Percentiles rank a stretch among this genome's conserved stretches.
Conservation (phyloP, 75 land plant species). For the Chamaecyparis obtusa region DNA sequence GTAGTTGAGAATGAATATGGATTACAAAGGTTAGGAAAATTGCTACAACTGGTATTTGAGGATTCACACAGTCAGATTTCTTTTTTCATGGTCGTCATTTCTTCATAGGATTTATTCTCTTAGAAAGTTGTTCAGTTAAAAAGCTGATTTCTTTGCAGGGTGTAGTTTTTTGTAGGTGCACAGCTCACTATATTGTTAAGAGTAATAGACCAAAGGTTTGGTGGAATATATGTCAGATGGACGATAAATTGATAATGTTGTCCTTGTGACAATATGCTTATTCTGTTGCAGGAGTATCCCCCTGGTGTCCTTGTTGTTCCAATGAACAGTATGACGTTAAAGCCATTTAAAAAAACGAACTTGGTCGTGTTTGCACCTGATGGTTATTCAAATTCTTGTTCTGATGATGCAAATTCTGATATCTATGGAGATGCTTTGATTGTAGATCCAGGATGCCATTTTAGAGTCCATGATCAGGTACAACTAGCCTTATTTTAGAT, state of each 20-base stretch:
- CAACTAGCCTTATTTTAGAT: not conserved
- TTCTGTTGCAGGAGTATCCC: conserved; percentile 75
- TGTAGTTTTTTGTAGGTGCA: not conserved
- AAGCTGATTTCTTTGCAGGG: not conserved
- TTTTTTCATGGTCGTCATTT: not conserved
- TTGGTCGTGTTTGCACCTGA: conserved; percentile 67
- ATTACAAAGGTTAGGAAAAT: not conserved
- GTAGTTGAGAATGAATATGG: not conserved
- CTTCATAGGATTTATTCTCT: not conserved
- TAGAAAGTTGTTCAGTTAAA: not conserved
- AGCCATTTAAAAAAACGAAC: conserved; percentile 86
- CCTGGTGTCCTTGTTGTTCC: conserved; percentile 79
- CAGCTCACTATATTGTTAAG: not conserved
- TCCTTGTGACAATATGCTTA: not conserved
- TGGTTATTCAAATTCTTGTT: conserved; percentile 13
- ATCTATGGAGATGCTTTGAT: conserved; percentile 75
- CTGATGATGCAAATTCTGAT: conserved; percentile 19
- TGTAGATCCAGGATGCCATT: conserved; percentile 86
- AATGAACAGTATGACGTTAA: conserved; percentile 68
- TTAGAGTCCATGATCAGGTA: conserved; percentile 46
- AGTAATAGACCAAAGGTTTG: not conserved
- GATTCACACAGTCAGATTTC: not conserved
- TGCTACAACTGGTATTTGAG: not conserved
- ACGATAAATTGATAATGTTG: not conserved
- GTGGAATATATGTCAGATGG: not conserved